Percentiles rank a stretch among this genome's conserved stretches.
Evolutionary conservation across 2,329 filamentous ascomycete genomes (phyloP).

Genomic region (Trichoderma oligosporum): DNA sequence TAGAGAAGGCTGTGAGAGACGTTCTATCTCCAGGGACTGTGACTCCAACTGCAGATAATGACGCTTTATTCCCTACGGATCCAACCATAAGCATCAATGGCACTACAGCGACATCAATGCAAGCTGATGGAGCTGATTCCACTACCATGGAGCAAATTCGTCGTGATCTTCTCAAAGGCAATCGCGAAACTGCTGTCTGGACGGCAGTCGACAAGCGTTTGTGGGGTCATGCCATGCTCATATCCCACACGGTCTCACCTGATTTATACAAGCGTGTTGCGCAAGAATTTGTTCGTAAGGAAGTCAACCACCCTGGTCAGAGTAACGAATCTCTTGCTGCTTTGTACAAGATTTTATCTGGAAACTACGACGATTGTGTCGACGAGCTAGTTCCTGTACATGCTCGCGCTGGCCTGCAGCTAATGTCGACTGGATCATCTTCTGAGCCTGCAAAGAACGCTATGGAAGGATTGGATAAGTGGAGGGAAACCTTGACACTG

Average conservation of each 20-base stretch:
- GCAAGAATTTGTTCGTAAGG: conserved; percentile 92
- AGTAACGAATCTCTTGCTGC: conserved; percentile 86
- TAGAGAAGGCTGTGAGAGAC: conserved; percentile 70
- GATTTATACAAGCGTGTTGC: conserved; percentile 89
- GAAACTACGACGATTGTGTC: conserved; percentile 89
- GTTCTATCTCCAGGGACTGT: conserved; percentile 61
- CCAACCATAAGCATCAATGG: conserved; percentile 28
- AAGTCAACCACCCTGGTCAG: conserved; percentile 77
- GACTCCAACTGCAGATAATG: conserved; percentile 27
- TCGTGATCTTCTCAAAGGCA: conserved; percentile 68
- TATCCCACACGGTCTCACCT: conserved; percentile 72
- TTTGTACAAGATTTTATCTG: conserved; percentile 88
- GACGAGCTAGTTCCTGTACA: conserved; percentile 93
- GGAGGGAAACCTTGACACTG: conserved; percentile 84
- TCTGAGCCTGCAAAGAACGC: conserved; percentile 64
- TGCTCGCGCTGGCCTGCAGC: conserved; percentile 84
- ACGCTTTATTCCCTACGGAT: conserved; percentile 26
- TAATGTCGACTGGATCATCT: conserved; percentile 71
- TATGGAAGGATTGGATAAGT: conserved; percentile 83
- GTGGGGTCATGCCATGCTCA: conserved; percentile 94
- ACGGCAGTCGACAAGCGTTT: conserved; percentile 85
- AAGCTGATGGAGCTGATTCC: conserved; percentile 65
- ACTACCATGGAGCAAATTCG: conserved; percentile 68
- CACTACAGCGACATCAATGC: conserved; percentile 37
- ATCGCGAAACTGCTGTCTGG: conserved; percentile 91